Conservation (phyloP, 163 green algal genomes). For the Chlamydomonas reinhardtii region DNA sequence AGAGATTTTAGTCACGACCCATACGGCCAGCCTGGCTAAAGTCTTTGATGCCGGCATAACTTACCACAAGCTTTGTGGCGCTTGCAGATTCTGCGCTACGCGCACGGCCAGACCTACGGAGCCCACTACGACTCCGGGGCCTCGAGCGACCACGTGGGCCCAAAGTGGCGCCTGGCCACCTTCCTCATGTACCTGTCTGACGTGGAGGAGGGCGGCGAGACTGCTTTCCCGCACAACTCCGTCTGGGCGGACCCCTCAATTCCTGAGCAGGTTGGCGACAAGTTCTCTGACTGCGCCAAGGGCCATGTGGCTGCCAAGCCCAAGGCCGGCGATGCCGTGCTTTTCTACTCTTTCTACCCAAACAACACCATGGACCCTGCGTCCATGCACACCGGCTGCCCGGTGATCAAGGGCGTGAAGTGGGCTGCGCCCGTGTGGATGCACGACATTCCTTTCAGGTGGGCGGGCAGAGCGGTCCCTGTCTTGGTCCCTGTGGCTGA, state of each 20-base stretch:
- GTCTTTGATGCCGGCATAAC: too few species aligned
- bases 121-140: constrained; percentile 78
- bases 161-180: constrained; percentile 72
- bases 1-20: too few species aligned
- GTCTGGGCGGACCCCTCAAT: constrained; percentile 66
- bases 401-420: constrained; percentile 78
- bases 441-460: constrained; percentile 44
- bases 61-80: too few species aligned
- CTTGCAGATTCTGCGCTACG: constrained; percentile 56
- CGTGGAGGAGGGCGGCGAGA: constrained; percentile 83
- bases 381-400: constrained; percentile 87
- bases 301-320: constrained; percentile 73
- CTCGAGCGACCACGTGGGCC: constrained; percentile 61
- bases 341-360: constrained; percentile 77
- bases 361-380: constrained; percentile 71
- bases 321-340: constrained; percentile 64
- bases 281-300: constrained; percentile 73
- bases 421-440: constrained; percentile 75
- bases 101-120: constrained; percentile 68
- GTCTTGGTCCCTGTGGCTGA: too few species aligned
- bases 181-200: constrained; percentile 82
- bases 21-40: too few species aligned
- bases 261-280: constrained; percentile 18
- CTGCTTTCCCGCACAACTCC: constrained; percentile 76
- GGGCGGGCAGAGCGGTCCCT: too few species aligned